Evolutionary conservation across 805 yeast species (phyloP), one percentile per base, ranked within the genome.

Genomic region (Candida alai): DNA sequence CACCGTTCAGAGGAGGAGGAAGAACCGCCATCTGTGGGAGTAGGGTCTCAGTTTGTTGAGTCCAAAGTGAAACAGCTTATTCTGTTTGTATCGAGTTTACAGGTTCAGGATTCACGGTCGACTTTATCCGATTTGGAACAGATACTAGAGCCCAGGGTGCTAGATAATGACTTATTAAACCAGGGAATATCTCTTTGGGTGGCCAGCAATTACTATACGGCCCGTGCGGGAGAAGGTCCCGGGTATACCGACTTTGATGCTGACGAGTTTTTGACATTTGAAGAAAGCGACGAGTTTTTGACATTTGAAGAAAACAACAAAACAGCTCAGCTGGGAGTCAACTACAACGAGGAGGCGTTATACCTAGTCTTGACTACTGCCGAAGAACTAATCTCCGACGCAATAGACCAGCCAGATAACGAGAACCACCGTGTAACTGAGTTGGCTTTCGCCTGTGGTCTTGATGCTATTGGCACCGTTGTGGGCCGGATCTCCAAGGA

Each of bases 391-490:
- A 48, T 42, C 9, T 28, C 36, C 4, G 27, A 22, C 23, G 18
- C 27, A 13, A 20, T 8, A 19, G 10, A 24, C 13, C 18, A 25
- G 30, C 16, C 26, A 27, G 19, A 32, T 13, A 15, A 24, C 6
- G 33, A 28, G n/a, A n/a, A 11, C 8, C 19, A 36, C 12, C 28
- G 35, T 27, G 32, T 46, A 0, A 37, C 47, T 19, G 62, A 58
- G 34, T 43, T 48, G 21, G 44, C 68, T 7, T 58, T 56, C 26
- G 51, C 61, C 2, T 58, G 71, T 9, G 67, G 80, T 0, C 40
- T 78, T 4, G 70, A 68, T 32, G 48, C 78, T 0, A 63, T 79
- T 13, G 65, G 64, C 1, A 35, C 37, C 2, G 43, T 63, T 3
- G 47, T 68, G 1, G 39, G 33, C 3, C 31, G 37, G 1, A 27